phyloP scores from a whole-genome alignment of 495 filamentous ascomycete species.

The Penicillium waksmanii region DNA sequence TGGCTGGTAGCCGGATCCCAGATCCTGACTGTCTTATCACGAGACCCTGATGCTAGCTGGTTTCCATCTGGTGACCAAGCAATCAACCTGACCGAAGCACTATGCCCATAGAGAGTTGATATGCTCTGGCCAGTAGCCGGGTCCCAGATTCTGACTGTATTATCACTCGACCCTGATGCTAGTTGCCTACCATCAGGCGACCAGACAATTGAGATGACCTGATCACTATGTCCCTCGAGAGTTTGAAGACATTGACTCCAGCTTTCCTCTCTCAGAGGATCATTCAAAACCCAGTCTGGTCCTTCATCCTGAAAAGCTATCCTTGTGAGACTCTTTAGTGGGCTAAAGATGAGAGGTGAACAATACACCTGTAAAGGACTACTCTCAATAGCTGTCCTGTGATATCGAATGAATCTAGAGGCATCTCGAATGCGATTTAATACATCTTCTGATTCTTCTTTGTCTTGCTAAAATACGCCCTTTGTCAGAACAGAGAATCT shows the following conservation, averaged over 20 bases:
- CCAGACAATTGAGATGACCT: neutral
- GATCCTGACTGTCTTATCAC: neutral
- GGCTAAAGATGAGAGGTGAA: too few species aligned
- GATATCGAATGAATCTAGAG: too few species aligned
- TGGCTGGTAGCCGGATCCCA: neutral
- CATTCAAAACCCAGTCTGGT: too few species aligned
- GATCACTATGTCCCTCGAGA: constrained; percentile 5
- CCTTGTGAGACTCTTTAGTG: too few species aligned
- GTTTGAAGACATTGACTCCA: neutral
- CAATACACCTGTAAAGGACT: too few species aligned
- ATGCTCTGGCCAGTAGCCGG: neutral
- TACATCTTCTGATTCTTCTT: neutral
- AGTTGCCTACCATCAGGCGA: neutral
- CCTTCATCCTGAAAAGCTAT: too few species aligned
- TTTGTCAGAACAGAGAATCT: neutral
- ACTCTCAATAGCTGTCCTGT: too few species aligned
- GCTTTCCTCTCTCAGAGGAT: too few species aligned
- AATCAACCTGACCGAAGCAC: neutral
- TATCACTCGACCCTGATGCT: neutral
- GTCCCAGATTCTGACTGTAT: neutral
- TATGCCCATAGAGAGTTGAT: neutral
- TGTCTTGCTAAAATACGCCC: constrained; percentile 1
- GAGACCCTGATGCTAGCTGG: neutral
- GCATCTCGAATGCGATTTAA: constrained; percentile 22
- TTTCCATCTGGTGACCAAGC: neutral